These are phyloP conservation scores for Cercospora citrullina DNA, from an alignment of 2,329 filamentous ascomycete species.

Conservation along the genomic window DNA sequence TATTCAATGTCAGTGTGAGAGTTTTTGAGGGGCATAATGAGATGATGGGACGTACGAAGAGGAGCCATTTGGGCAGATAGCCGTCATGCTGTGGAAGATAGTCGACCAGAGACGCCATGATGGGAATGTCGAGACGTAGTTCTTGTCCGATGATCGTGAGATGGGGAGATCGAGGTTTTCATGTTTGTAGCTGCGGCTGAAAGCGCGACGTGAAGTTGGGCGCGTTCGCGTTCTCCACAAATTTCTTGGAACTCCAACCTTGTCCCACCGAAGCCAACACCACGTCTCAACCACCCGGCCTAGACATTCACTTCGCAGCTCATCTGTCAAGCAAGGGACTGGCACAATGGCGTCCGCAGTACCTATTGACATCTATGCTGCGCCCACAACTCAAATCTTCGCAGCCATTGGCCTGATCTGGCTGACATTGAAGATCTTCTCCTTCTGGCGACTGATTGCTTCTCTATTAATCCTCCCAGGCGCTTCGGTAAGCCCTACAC, in stretches of 20 bases:
- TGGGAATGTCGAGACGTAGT: background rate
- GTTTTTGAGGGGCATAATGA: constrained; percentile 8
- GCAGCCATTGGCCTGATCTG: constrained; percentile 43
- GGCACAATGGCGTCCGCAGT: constrained; percentile 23
- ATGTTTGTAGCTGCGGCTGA: background rate
- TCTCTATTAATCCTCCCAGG: constrained; percentile 54
- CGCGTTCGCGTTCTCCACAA: constrained; percentile 1
- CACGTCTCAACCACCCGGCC: background rate
- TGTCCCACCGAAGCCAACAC: constrained; percentile 1
- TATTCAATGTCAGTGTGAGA: constrained; percentile 41
- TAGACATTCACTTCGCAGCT: background rate
- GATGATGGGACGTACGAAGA: constrained; percentile 54
- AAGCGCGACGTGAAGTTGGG: constrained; percentile 2
- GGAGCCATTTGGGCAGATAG: constrained; percentile 64
- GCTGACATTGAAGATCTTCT: constrained; percentile 44
- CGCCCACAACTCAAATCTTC: constrained; percentile 38
- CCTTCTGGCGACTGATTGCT: constrained; percentile 49
- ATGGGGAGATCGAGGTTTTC: background rate
- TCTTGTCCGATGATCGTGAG: background rate
- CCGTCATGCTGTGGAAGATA: constrained; percentile 52
- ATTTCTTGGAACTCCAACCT: constrained; percentile 3
- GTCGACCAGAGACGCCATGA: constrained; percentile 34
- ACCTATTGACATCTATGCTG: constrained; percentile 34
- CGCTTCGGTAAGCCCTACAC: constrained; percentile 42
- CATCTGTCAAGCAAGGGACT: background rate